These are phyloP conservation scores for Knoxia roxburghii DNA, from an alignment of 257 asterid genomes.

Conservation along the genomic window DNA sequence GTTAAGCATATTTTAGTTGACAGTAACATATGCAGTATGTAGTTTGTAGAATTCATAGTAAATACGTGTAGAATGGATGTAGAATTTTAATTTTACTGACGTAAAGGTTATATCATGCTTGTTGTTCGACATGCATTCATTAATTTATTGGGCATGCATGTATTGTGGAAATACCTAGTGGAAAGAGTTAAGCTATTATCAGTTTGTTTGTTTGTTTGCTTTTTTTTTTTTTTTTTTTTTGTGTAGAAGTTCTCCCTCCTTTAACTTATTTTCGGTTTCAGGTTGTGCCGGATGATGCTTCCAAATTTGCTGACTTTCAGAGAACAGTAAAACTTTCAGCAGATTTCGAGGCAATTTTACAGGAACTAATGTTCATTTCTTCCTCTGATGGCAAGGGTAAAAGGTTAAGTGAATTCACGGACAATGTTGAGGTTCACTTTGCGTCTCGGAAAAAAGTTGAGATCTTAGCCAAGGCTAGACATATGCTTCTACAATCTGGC, in stretches of 20 bases:
- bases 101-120: background rate
- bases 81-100: background rate
- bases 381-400: slow-evolving; percentile 63
- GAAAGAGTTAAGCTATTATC: background rate
- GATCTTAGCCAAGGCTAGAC: slow-evolving; percentile 82
- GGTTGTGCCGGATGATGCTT: slow-evolving; percentile 96
- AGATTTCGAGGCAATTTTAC: slow-evolving; percentile 68
- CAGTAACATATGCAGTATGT: background rate
- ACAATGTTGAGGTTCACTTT: slow-evolving; percentile 92
- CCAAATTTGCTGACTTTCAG: slow-evolving; percentile 88
- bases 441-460: slow-evolving; percentile 84
- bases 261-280: slow-evolving; percentile 31
- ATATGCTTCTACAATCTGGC: slow-evolving; percentile 60
- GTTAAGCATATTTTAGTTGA: background rate
- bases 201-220: too few relatives aligned
- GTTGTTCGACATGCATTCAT: background rate
- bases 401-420: slow-evolving; percentile 71
- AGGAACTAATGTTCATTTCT: slow-evolving; percentile 69
- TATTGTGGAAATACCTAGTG: background rate
- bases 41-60: background rate
- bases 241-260: slow-evolving; percentile 12
- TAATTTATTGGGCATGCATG: background rate
- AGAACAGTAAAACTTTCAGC: slow-evolving; percentile 63
- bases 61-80: too few relatives aligned
- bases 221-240: too few relatives aligned